Conservation (phyloP, 2,329 filamentous ascomycete species). For the Graphilbum sp. region DNA sequence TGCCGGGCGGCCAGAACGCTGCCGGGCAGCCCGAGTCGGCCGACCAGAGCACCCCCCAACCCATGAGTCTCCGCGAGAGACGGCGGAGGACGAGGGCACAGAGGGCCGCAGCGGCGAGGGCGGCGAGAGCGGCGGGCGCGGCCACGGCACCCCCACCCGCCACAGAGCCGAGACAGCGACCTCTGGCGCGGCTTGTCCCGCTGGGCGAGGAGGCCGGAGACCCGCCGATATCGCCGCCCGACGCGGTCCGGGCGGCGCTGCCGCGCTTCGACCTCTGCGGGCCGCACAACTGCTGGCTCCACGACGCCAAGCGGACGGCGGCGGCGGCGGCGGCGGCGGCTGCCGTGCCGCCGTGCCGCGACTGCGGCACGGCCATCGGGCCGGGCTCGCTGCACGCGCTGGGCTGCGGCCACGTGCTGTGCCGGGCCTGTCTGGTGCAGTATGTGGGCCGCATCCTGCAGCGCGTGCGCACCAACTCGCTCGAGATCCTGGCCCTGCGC, state of each 20-base stretch:
- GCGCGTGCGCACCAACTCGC: background rate
- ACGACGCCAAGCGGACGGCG: background rate
- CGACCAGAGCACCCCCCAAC: too few species aligned
- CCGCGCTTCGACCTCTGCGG: background rate
- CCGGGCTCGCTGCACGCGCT: constrained; percentile 1
- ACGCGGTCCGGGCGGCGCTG: background rate
- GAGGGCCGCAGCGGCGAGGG: too few species aligned
- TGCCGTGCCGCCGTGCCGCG: constrained; percentile 1
- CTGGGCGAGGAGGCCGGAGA: background rate
- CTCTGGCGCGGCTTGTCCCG: too few species aligned
- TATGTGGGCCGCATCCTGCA: background rate
- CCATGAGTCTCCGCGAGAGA: too few species aligned
- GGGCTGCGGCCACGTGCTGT: constrained; percentile 7
- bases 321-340: background rate
- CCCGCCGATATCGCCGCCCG: background rate
- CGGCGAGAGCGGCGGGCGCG: too few species aligned
- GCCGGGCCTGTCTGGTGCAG: background rate
- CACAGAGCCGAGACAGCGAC: too few species aligned
- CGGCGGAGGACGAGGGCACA: too few species aligned
- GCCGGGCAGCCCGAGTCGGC: too few species aligned
- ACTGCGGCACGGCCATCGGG: background rate
- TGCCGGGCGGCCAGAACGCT: too few species aligned
- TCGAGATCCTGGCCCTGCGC: background rate
- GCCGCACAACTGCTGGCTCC: background rate
- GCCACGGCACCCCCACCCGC: too few species aligned